Conservation (phyloP, 169 alveolate species). For the Prorocentrum cordatum region DNA sequence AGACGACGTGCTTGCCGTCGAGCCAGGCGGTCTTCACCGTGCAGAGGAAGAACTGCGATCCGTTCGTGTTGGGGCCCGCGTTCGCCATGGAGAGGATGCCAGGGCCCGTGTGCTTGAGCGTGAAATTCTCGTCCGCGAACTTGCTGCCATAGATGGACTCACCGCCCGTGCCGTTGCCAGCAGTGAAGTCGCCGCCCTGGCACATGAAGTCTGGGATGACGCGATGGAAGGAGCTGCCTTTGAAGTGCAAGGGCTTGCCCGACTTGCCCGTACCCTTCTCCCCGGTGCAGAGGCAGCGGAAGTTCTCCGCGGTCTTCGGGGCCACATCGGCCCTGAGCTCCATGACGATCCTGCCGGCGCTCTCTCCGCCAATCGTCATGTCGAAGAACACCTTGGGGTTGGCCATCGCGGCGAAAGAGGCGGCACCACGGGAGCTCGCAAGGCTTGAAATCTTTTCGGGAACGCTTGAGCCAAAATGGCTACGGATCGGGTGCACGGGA, state of each 20-base stretch:
- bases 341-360: conserved; percentile 87
- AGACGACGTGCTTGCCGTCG: conserved; percentile 96
- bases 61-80: conserved; percentile 92
- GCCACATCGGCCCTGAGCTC: conserved; percentile 90
- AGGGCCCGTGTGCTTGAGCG: conserved; percentile 85
- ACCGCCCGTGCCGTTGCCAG: conserved; percentile 74
- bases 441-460: too few species aligned
- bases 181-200: conserved; percentile 85
- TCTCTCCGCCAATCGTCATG: conserved; percentile 81
- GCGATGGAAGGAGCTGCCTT: conserved; percentile 88
- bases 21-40: conserved; percentile 95
- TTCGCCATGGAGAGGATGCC: conserved; percentile 94
- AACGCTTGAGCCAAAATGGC: too few species aligned
- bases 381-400: conserved; percentile 89
- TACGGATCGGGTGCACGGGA: too few species aligned
- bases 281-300: conserved; percentile 96
- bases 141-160: conserved; percentile 86
- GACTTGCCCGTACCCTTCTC: conserved; percentile 77
- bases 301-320: conserved; percentile 97
- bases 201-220: conserved; percentile 93
- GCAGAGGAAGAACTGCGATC: conserved; percentile 96
- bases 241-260: conserved; percentile 85
- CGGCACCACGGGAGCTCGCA: too few species aligned
- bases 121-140: conserved; percentile 92
- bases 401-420: too few species aligned